A percentile compares a stretch with the other conserved stretches of the same genome.
These are phyloP conservation scores for Wickerhamomyces hampshirensis DNA, from an alignment of 805 yeast species.

Conservation along the genomic window DNA sequence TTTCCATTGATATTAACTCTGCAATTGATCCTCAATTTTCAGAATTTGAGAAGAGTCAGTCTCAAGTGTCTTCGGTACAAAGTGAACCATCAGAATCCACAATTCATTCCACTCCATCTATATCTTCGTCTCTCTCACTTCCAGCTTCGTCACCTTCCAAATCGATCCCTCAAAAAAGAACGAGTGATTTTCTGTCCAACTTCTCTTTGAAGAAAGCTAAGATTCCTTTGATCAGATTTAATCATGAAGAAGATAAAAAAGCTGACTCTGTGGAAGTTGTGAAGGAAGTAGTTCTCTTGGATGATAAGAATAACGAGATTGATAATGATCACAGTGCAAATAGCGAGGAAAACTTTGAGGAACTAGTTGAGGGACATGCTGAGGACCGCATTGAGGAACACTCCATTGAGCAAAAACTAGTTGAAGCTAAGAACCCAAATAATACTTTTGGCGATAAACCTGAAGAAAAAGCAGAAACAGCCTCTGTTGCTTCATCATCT, in stretches of 20 bases:
- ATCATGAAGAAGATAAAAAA: neutral
- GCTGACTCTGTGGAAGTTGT: neutral
- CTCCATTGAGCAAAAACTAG: too few relatives aligned
- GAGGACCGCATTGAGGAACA: too few relatives aligned
- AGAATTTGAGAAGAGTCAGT: neutral
- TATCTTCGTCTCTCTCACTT: neutral
- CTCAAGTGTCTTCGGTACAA: neutral
- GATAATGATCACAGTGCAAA: too few relatives aligned
- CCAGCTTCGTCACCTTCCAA: neutral
- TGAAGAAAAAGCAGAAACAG: too few relatives aligned
- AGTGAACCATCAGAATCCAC: neutral
- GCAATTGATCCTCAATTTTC: neutral
- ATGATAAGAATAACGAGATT: neutral
- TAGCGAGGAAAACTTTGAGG: too few relatives aligned
- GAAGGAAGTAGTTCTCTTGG: neutral
- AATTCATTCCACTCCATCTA: neutral
- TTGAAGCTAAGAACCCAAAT: too few relatives aligned
- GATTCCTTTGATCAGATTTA: slow-evolving; percentile 20
- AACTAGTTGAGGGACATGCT: too few relatives aligned
- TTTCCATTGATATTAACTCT: neutral
- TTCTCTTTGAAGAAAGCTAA: slow-evolving; percentile 23
- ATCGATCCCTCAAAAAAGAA: slow-evolving; percentile 17
- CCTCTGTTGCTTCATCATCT: neutral
- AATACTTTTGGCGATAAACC: too few relatives aligned
- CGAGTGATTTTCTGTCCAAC: slow-evolving; percentile 17